Evolutionary conservation across 2,329 filamentous ascomycete species (phyloP), one percentile per base, ranked within the genome.

Genomic region (Knufia fluminis): DNA sequence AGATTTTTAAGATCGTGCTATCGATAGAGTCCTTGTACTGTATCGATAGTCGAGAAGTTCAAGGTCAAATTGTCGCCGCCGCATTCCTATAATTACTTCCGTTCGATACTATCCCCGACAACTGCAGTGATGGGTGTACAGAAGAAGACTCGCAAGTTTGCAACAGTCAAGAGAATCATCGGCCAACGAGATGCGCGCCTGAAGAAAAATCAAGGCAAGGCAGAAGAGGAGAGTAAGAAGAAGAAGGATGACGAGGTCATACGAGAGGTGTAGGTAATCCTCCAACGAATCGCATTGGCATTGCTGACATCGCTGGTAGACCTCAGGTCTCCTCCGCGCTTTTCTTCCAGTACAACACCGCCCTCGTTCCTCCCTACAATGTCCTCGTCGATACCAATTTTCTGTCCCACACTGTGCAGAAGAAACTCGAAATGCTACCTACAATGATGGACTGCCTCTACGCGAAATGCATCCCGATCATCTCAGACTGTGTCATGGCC

Each of bases 371-470:
- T 2, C 88, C 89, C 1, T 94, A 94, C 72, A 75, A 72, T 44
- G 78, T 91, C 50, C 78, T 94, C 8, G 77, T 92, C 62, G 87
- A 94, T 66, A 91, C 88, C 66, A 94, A 94, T 65, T 95, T 95
- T 64, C 77, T 95, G 55, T 87, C 82, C 33, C 89, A 95, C 68
- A 92, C 89, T 0, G 86, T 97, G 1, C 86, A 90, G 67, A 81
- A 85, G 58, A 97, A 98, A 71, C 79, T 97, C 17, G 87, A 90
- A 28, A 72, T 97, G 10, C 76, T 94, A 17, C 83, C 91, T 53
- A 82, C 84, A 2, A 86, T 96, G 73, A 95, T 96, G 87, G 89
- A 96, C 66, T 85, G 86, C 48, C 76, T 98, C 3, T 94, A 90
- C 65, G 91, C 91, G 16, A 94, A 94, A 61, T 92, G 86, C 65